Base-by-base conservation (phyloP, 805 yeast genomes). In the Wickerhamomyces mucosus region DNA sequence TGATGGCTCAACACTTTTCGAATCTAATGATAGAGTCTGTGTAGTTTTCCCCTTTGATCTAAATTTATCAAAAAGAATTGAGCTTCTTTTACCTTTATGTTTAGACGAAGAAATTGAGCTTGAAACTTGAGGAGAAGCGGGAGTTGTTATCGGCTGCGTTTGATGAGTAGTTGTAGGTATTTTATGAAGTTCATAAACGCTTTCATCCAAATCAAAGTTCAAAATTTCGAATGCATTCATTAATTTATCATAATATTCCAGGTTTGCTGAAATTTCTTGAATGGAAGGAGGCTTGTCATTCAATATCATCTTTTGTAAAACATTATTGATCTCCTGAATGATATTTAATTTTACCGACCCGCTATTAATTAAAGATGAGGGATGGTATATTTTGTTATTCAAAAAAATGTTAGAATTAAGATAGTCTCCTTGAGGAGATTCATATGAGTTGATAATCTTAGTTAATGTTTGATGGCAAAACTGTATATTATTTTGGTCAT, bases 161-260 rank as follows among this genome's bases (percentile, higher is more conserved):
- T 3, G 15, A 18, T 11, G 34, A n/a, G n/a, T n/a, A n/a, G n/a
- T n/a, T n/a, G n/a, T n/a, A n/a, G n/a, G n/a, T n/a, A n/a, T n/a
- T n/a, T n/a, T n/a, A n/a, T n/a, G n/a, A n/a, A n/a, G n/a, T n/a
- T n/a, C n/a, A n/a, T n/a, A n/a, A n/a, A n/a, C n/a, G n/a, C n/a
- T n/a, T n/a, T n/a, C n/a, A n/a, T n/a, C n/a, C n/a, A n/a, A n/a
- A n/a, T n/a, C n/a, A n/a, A n/a, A n/a, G n/a, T n/a, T 33, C 23
- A 47, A 32, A 4, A 42, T 34, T 7, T 46, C 49, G 31, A 46
- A 49, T 6, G 53, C 53, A 28, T 39, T 41, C 44, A 47, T 40
- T 8, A 49, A 26, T 26, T 43, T 47, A 12, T 37, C 36, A 23
- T 49, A 49, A 25, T 49, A 49, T 6, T 23, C 29, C 7, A 49